Evolutionary conservation across 495 filamentous ascomycete genomes (phyloP), one percentile per base, ranked within the genome.

Genomic region (Arthonia radiata): DNA sequence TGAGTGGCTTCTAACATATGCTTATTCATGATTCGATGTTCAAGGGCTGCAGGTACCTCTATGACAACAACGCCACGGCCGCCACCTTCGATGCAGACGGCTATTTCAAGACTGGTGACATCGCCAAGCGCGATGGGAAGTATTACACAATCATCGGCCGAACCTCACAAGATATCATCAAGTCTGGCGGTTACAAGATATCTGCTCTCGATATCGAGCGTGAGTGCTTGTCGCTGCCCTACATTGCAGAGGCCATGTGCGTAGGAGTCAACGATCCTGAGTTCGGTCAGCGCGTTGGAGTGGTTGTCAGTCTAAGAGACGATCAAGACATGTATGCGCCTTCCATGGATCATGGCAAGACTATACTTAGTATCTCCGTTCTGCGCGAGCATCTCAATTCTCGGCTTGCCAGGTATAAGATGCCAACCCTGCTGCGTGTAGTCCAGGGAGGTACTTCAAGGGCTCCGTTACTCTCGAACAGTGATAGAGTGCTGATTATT

Each of bases 251-350:
- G 35, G 50, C 47, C 12, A 56, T 57, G 49, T 41, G 54, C 2
- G 49, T 57, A 5, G 49, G 52, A 0, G 50, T 57, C n/a, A 31
- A 39, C 4, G 52, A 56, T 29, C 41, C 52, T 10, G 51, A 54
- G 29, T 56, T 45, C 32, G 54, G 56, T 2, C 52, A 61, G 29
- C 40, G 57, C n/a, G 57, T 61, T 10, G 56, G 47, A n/a, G 56
- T 50, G 5, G 48, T 48, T 3, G 29, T 61, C 12, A 47, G 41
- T n/a, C 32, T 58, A 5, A 38, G 41, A 23, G 32, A 45, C 13
- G 26, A 34, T 11, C 37, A 39, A 15, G 13, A 34, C 14, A 29
- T 31, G 15, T 35, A 40, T 5, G 22, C 25, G 14, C n/a, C n/a
- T n/a, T 37, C 33, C 10, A 11, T 33, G 6, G 13, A 15, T n/a